Evolutionary conservation across 768 basidiomycete species (phyloP), one percentile per base, ranked within the genome.

Genomic region (Boletus pseudo-olivaceus): DNA sequence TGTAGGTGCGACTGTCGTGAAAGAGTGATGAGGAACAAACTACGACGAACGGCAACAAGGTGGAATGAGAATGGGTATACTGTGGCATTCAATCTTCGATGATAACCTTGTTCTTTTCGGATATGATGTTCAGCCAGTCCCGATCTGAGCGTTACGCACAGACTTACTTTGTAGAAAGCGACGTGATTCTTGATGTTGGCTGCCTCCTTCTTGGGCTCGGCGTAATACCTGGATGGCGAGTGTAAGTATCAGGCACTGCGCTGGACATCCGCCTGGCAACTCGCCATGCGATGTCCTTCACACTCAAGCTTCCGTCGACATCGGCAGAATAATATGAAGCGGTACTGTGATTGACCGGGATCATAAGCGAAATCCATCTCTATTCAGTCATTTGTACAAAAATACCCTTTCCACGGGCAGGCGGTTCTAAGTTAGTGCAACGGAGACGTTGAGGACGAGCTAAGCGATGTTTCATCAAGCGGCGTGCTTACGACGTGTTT

Each of bases 401-500:
- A 84, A 4, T 61, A 85, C 87, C 87, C 88, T 69, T 91, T 91
- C 87, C 88, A 89, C 7, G 77, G 72, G 61, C 88, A 90, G 5
- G 66, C 55, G 15, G 80, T 74, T 50, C 85, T 85, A 27, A 40
- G 41, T 54, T 46, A 10, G n/a, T 17, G 34, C 6, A 8, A 9
- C 17, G 19, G 35, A 19, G 29, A 20, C 7, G 30, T 39, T 38
- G 38, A 56, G 57, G 26, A 39, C 46, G 54, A 34, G 54, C 53
- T 39, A 42, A 37, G 35, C 12, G 56, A 41, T 45, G 47, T 44
- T 35, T 52, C 48, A 34, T 14, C 29, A 40, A 20, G 40, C 11
- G 33, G 32, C 15, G 32, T 53, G 68, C 73, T 69, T 51, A 85
- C 83, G 68, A 73, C 0, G 83, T 87, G 34, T 71, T 58, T 2